These are phyloP conservation scores for Yamagishiella unicocca DNA, from an alignment of 139 green algal genomes.

Conservation along the genomic window DNA sequence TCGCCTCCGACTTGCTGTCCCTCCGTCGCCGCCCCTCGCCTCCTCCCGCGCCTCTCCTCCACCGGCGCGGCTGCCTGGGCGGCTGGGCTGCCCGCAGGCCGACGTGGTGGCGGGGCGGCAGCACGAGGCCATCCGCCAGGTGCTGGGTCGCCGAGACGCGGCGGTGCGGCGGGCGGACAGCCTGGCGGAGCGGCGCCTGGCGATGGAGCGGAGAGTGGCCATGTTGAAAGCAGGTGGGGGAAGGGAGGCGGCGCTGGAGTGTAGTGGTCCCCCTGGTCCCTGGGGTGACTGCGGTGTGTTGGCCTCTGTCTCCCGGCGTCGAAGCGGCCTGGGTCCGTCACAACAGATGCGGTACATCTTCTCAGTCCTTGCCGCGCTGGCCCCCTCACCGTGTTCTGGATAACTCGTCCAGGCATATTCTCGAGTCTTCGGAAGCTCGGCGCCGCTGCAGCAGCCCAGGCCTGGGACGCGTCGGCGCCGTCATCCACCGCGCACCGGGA, in stretches of 20 bases:
- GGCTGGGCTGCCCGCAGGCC: constrained; percentile 11
- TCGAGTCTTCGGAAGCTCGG: constrained; percentile 28
- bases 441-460: constrained; percentile 13
- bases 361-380: no score
- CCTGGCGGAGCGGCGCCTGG: background rate
- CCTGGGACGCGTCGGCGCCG: constrained; percentile 34
- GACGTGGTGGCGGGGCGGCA: constrained; percentile 27
- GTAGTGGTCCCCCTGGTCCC: no score
- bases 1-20: no score
- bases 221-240: constrained; percentile 22
- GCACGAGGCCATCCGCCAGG: constrained; percentile 34
- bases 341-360: no score
- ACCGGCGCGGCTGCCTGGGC: no score
- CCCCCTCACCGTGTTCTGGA: background rate
- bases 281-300: no score
- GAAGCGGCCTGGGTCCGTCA: no score
- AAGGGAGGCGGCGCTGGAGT: no score
- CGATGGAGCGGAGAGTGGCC: constrained; percentile 15
- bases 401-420: background rate
- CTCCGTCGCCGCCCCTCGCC: no score
- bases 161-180: background rate
- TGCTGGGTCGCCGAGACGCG: background rate
- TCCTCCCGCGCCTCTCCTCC: no score
- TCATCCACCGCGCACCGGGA: background rate
- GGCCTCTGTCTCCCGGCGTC: no score